Evolutionary conservation across 305 asterid species (phyloP).

Genomic region (Plantago rigida): DNA sequence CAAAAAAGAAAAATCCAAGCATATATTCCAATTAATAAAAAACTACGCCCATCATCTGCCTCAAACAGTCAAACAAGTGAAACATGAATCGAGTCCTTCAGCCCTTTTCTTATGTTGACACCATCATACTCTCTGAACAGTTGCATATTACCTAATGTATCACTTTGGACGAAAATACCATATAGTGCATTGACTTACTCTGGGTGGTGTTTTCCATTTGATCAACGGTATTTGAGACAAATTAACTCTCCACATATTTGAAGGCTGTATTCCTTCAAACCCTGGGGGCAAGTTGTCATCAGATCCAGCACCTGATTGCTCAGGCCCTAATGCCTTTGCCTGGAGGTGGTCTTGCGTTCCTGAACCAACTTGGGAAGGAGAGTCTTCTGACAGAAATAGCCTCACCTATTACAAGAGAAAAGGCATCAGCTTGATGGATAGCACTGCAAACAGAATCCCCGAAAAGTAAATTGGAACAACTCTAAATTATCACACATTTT

Average conservation of each 20-base stretch:
- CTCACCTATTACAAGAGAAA: conserved; percentile 43
- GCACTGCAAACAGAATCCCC: neutral
- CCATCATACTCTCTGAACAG: neutral
- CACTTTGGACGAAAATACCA: neutral
- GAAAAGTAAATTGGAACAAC: too few species aligned
- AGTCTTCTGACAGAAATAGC: conserved; percentile 67
- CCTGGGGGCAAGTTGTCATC: conserved; percentile 89
- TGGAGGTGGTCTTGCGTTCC: conserved; percentile 76
- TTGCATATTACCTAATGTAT: neutral
- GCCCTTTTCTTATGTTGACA: too few species aligned
- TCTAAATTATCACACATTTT: neutral
- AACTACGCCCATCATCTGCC: neutral
- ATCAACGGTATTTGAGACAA: conserved; percentile 59
- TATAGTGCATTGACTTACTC: conserved; percentile 36
- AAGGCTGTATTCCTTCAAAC: conserved; percentile 60
- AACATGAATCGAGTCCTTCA: too few species aligned
- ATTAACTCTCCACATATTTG: conserved; percentile 41
- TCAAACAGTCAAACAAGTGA: neutral
- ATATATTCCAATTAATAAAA: too few species aligned
- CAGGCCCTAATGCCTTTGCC: conserved; percentile 53
- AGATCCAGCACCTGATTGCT: conserved; percentile 34
- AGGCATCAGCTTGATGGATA: conserved; percentile 21
- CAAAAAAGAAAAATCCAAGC: too few species aligned
- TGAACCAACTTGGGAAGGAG: conserved; percentile 65
- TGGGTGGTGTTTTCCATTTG: conserved; percentile 67